Conservation (phyloP, 768 basidiomycete species). For the Lactarius tabidus region DNA sequence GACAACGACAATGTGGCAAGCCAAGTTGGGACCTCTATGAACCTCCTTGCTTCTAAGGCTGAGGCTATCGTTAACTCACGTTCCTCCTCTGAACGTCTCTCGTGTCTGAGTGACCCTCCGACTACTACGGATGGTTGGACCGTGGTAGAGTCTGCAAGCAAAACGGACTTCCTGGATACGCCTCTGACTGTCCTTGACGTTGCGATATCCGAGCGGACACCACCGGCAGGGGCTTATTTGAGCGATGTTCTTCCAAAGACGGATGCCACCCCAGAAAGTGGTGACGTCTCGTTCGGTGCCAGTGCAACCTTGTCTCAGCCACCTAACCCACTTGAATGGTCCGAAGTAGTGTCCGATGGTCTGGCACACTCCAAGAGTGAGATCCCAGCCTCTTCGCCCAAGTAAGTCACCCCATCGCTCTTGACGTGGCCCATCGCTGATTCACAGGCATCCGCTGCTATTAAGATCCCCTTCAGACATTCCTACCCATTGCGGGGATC, state of each 20-base stretch:
- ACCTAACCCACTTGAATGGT: slow-evolving; percentile 5
- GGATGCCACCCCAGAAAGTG: neutral
- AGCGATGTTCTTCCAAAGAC: neutral
- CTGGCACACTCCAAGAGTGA: neutral
- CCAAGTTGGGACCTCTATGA: neutral
- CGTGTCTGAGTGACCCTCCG: slow-evolving; percentile 3
- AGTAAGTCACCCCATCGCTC: slow-evolving; percentile 2
- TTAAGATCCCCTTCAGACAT: slow-evolving; percentile 2
- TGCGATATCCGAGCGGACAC: neutral
- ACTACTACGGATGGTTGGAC: slow-evolving; percentile 17
- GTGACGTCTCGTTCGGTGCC: neutral
- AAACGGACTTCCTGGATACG: neutral
- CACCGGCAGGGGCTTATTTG: neutral
- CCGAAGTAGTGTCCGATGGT: slow-evolving; percentile 2
- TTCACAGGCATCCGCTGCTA: neutral
- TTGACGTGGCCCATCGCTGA: neutral
- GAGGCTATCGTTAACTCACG: slow-evolving; percentile 12
- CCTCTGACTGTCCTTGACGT: neutral
- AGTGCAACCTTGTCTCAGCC: neutral
- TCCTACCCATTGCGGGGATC: neutral
- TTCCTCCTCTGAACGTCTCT: slow-evolving; percentile 8
- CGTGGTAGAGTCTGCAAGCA: slow-evolving; percentile 5
- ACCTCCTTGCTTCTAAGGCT: neutral
- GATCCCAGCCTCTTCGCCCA: neutral
- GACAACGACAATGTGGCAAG: neutral